Evolutionary conservation across 106 monocot species (phyloP), one percentile per base, ranked within the genome.

Genomic region (Chionographis japonica): DNA sequence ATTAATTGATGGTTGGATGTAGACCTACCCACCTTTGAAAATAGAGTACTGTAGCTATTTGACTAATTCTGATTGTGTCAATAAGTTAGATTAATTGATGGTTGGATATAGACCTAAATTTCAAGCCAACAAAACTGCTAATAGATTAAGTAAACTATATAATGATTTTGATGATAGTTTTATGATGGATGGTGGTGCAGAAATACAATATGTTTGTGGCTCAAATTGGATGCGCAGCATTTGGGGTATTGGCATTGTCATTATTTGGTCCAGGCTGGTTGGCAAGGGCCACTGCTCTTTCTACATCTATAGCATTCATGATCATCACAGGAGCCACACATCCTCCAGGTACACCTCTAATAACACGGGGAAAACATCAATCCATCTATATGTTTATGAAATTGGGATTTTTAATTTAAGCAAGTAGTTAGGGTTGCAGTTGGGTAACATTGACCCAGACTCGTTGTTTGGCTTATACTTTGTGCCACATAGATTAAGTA

Each of bases 181-280:
- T 50, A 19, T 65, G n/a, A 12, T 64, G 14, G 38, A 39, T 57
- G 50, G 40, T 73, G 12, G 6, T 88, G 83, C 91, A 95, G 95
- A 95, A 88, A 74, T 71, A 77, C 63, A 95, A 95, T 56, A 86
- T 95, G 88, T 95, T 91, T 61, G 74, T 86, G 52, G 91, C 95
- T 38, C 95, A 95, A 56, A 88, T 95, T 57, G 91, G 81, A 15
- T 95, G 95, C 71, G 91, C 91, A 9, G 83, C 88, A n/a, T 68
- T 88, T 81, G 94, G 94, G 11, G 91, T 95, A n/a, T 61, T 91
- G 63, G 88, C 91, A 14, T 56, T 91, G 39, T 60, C 70, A 6
- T 12, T 86, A n/a, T 86, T 95, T 58, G 95, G 95, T 2, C 91
- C 95, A 10, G 88, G 95, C 14, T 95, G 95, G 95, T 73, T 95